phyloP scores from a whole-genome alignment of 352 stramenopile species.

The Aphanomyces euteiches region DNA sequence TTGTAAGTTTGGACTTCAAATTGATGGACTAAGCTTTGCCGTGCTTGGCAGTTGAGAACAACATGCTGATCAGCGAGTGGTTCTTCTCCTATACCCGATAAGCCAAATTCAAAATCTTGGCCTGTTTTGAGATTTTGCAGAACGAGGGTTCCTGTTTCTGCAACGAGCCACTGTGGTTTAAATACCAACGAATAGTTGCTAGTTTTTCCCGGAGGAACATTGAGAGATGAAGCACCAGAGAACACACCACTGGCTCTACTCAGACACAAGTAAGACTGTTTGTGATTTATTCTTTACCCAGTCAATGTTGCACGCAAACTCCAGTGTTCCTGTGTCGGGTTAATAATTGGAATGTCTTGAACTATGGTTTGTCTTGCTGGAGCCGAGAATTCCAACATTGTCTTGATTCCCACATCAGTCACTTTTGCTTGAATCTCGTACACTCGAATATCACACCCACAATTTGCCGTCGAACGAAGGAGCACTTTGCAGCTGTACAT shows the following conservation, averaged over 20 bases:
- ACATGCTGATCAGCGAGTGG: constrained; percentile 89
- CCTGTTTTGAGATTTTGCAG: constrained; percentile 78
- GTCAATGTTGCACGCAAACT: constrained; percentile 66
- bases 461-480: constrained; percentile 55
- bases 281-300: constrained; percentile 25
- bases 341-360: constrained; percentile 89
- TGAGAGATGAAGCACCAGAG: constrained; percentile 54
- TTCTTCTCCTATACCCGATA: constrained; percentile 83
- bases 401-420: constrained; percentile 81
- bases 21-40: constrained; percentile 70
- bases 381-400: constrained; percentile 82
- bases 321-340: constrained; percentile 83
- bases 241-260: constrained; percentile 43
- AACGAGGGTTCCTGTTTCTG: constrained; percentile 66
- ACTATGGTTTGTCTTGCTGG: constrained; percentile 84
- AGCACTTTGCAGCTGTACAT: constrained; percentile 69
- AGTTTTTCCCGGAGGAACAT: constrained; percentile 67
- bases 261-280: background rate
- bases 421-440: constrained; percentile 83
- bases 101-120: constrained; percentile 86
- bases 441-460: constrained; percentile 72
- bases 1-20: constrained; percentile 73
- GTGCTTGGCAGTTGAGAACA: constrained; percentile 76
- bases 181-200: constrained; percentile 81
- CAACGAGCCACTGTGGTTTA: constrained; percentile 66